phyloP scores from a whole-genome alignment of 2,329 filamentous ascomycete genomes.

The Curvularia hawaiiensis region DNA sequence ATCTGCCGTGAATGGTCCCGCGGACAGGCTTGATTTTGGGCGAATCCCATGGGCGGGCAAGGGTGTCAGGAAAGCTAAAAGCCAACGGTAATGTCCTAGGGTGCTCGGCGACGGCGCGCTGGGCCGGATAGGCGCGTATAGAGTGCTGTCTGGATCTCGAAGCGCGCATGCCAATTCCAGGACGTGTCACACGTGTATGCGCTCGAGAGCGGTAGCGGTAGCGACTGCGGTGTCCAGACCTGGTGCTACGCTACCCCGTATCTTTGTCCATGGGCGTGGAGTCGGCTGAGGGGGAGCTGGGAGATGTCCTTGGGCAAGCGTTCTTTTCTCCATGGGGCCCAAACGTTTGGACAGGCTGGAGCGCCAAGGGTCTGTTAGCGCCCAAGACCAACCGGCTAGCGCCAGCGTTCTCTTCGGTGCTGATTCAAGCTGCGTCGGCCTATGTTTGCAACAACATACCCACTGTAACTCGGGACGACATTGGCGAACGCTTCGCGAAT shows the following conservation, averaged over 20 bases:
- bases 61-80: conserved; percentile 6
- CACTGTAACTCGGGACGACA: conserved; percentile 2
- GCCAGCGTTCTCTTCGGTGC: background rate
- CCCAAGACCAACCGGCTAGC: background rate
- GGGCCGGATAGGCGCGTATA: conserved; percentile 9
- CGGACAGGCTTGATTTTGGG: conserved; percentile 2
- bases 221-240: background rate
- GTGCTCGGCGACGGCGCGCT: conserved; percentile 14
- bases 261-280: background rate
- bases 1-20: conserved; percentile 11
- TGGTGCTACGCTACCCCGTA: background rate
- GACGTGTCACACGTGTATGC: background rate
- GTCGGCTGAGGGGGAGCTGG: background rate
- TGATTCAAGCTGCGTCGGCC: conserved; percentile 5
- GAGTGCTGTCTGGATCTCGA: background rate
- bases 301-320: conserved; percentile 2
- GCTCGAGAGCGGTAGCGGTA: background rate
- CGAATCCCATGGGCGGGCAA: background rate
- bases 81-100: conserved; percentile 5
- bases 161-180: conserved; percentile 1
- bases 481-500: conserved; percentile 7
- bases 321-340: conserved; percentile 9
- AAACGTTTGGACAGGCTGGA: conserved; percentile 6
- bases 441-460: conserved; percentile 1
- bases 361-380: conserved; percentile 6